Evolutionary conservation across 495 filamentous ascomycete genomes (phyloP), one percentile per base, ranked within the genome.

Genomic region (Penicillium psychrofluorescens): DNA sequence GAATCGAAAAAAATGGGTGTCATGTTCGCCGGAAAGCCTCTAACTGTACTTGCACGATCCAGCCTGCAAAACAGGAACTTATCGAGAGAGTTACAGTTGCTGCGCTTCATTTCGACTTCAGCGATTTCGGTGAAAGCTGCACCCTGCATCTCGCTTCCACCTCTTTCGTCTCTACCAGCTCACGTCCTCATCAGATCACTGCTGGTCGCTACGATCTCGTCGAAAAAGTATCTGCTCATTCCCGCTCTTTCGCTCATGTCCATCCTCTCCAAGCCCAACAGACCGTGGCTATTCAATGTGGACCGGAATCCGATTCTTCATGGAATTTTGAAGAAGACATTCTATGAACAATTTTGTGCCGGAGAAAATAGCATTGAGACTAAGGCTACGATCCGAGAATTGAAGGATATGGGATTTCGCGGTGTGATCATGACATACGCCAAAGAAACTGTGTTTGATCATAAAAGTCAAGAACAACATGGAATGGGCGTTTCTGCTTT

Each of bases 201-300:
- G 36, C 72, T 85, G 36, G 82, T 88, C 31, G 83, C 82, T 10
- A 77, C 78, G 7, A 72, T 95, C 37, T 92, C 88, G 0, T 86
- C 85, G 1, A 88, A 84, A 8, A 79, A 79, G 0, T 47, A 77
- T 27, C 72, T 94, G 2, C 76, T 94, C 12, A 58, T 60, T 6
- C 76, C 80, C 4, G 85, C 79, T 2, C 72, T 90, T 5, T 70
- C 70, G 28, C 54, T 80, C 29, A 81, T 91, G 61, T 77, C 75
- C 5, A 55, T 73, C 14, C 74, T 91, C 5, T 53, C 55, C 33
- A 63, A 68, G 41, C 58, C 61, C 0, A 40, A 51, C n/a, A 27
- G 47, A 4, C 47, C 46, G 3, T 43, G 46, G 22, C 34, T 75
- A 13, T 46, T 70, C 9, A 63, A 67, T 35, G 66, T 70, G 14